Percentiles rank a stretch among this genome's conserved stretches.
Evolutionary conservation across 495 filamentous ascomycete species (phyloP).

Genomic region (Xylaria grammica): DNA sequence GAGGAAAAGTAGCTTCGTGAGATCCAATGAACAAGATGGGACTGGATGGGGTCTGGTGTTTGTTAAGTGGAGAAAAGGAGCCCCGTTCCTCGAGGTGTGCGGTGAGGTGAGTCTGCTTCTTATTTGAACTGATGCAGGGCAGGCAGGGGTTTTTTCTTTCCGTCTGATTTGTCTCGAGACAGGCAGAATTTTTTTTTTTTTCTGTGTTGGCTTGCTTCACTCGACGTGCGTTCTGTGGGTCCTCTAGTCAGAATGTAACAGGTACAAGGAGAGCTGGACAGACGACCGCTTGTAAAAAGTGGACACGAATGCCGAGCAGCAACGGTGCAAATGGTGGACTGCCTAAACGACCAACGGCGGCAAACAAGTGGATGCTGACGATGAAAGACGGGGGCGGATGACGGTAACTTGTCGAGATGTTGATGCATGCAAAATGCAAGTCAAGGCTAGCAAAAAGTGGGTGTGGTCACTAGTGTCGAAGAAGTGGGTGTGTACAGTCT

Average conservation of each 20-base stretch:
- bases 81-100: conserved; percentile 44
- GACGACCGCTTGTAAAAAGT: conserved; percentile 37
- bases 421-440: conserved; percentile 44
- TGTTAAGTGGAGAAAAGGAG: conserved; percentile 43
- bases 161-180: conserved; percentile 27
- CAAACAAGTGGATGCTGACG: conserved; percentile 54
- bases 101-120: conserved; percentile 41
- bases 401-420: conserved; percentile 42
- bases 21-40: conserved; percentile 47
- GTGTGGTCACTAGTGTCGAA: conserved; percentile 22
- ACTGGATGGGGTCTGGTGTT: conserved; percentile 58
- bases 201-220: conserved; percentile 18
- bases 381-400: conserved; percentile 34
- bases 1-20: conserved; percentile 40
- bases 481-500: conserved; percentile 33
- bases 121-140: conserved; percentile 37
- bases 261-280: conserved; percentile 29
- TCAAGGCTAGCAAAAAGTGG: conserved; percentile 38
- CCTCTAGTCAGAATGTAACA: conserved; percentile 36
- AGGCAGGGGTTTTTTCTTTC: conserved; percentile 22
- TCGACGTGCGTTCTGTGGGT: conserved; percentile 25
- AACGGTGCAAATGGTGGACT: conserved; percentile 38
- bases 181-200: conserved; percentile 10
- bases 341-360: conserved; percentile 46
- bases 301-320: conserved; percentile 39